These are phyloP conservation scores for Cystofilobasidium bisporidii DNA, from an alignment of 768 basidiomycete genomes.

Conservation along the genomic window DNA sequence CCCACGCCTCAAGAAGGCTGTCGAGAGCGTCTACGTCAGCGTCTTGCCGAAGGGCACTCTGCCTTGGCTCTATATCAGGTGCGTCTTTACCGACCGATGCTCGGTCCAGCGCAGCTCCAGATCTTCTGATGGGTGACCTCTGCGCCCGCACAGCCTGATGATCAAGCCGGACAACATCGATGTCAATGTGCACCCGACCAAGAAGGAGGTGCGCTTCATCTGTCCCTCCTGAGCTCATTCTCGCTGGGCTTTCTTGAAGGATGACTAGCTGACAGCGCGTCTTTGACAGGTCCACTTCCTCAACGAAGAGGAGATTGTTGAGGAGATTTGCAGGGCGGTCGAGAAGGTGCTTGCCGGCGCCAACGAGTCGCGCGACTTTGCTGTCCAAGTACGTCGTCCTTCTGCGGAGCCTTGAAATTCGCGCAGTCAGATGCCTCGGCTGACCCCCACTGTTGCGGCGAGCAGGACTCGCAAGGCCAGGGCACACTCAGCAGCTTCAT, in stretches of 20 bases:
- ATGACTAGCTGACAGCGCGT: too few relatives aligned
- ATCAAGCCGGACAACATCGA: slow-evolving; percentile 83
- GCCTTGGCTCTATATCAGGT: slow-evolving; percentile 94
- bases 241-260: too few relatives aligned
- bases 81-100: slow-evolving; percentile 25
- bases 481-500: not conserved
- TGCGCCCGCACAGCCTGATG: slow-evolving; percentile 54
- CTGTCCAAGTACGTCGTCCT: slow-evolving; percentile 40
- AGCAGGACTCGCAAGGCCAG: not conserved
- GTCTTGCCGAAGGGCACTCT: slow-evolving; percentile 79
- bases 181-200: slow-evolving; percentile 96
- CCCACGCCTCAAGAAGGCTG: slow-evolving; percentile 67
- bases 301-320: slow-evolving; percentile 76
- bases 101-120: too few relatives aligned
- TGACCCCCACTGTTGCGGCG: too few relatives aligned
- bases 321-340: slow-evolving; percentile 62
- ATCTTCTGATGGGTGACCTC: slow-evolving; percentile 9
- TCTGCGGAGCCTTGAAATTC: too few relatives aligned
- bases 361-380: slow-evolving; percentile 43
- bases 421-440: too few relatives aligned
- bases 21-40: slow-evolving; percentile 74
- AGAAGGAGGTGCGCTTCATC: slow-evolving; percentile 72
- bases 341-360: slow-evolving; percentile 54
- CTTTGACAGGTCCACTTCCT: slow-evolving; percentile 62
- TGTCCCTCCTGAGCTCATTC: too few relatives aligned